Evolutionary conservation across 495 filamentous ascomycete species (phyloP).

Genomic region (Paragyromitra xinjiangensis): DNA sequence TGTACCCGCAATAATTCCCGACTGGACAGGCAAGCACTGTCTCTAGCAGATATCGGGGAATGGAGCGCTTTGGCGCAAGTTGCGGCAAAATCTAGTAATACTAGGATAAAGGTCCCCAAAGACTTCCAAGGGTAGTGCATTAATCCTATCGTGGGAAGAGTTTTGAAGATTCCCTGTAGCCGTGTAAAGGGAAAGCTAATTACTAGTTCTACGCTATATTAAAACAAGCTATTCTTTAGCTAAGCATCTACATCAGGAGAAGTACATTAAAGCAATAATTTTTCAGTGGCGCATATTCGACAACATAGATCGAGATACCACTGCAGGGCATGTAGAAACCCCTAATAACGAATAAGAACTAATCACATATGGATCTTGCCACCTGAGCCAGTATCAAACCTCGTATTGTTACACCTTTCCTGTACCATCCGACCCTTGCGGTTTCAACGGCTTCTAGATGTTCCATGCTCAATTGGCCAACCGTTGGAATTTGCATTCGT

Average conservation of each 20-base stretch:
- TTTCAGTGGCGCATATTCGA: not conserved
- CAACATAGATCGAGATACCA: not conserved
- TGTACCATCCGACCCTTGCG: not conserved
- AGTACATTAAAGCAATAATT: not conserved
- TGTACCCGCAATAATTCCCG: not conserved
- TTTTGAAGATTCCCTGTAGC: not conserved
- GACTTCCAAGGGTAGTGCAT: too few relatives aligned
- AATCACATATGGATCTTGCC: not conserved
- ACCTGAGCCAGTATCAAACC: not conserved
- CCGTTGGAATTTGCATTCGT: not conserved
- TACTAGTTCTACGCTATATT: not conserved
- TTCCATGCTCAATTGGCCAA: not conserved
- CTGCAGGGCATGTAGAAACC: not conserved
- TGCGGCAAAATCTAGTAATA: slow-evolving; percentile 17
- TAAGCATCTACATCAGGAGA: not conserved
- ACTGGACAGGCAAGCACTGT: not conserved
- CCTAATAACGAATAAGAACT: not conserved
- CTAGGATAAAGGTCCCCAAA: not conserved
- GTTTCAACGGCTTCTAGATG: not conserved
- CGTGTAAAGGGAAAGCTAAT: not conserved
- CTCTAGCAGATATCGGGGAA: not conserved
- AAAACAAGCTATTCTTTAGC: not conserved
- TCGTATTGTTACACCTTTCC: not conserved
- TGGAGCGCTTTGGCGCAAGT: slow-evolving; percentile 31
- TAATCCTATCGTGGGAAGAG: not conserved